Conservation (phyloP, 163 green algal species). For the Prototheca cutis region DNA sequence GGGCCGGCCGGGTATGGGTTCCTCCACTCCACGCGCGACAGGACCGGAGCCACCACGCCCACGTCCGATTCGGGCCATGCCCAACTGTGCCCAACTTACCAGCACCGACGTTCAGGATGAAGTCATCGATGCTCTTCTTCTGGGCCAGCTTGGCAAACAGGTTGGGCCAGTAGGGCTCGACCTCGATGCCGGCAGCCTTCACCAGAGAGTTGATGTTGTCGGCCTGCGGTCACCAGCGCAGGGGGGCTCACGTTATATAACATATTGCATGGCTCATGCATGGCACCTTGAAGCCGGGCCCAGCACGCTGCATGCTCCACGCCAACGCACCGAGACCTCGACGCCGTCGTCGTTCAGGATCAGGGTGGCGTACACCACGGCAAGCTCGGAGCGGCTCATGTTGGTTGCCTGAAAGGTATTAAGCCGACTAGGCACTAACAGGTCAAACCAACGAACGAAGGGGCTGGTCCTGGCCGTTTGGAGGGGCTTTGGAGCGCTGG, state of each 20-base stretch:
- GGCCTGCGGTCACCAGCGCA: too few species aligned
- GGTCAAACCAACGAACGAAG: constrained; percentile 10
- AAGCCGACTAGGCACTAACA: constrained; percentile 17
- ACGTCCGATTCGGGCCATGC: too few species aligned
- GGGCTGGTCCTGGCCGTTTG: neutral
- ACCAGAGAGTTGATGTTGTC: constrained; percentile 91
- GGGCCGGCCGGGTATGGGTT: constrained; percentile 14
- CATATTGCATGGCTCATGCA: neutral
- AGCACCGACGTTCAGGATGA: constrained; percentile 90
- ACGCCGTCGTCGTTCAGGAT: constrained; percentile 94
- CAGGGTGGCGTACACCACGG: constrained; percentile 84
- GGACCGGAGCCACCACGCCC: too few species aligned
- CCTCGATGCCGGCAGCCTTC: constrained; percentile 74
- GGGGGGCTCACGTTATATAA: too few species aligned
- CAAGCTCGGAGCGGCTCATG: constrained; percentile 48
- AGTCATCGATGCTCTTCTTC: constrained; percentile 80
- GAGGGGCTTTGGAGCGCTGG: constrained; percentile 1
- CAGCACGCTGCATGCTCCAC: too few species aligned
- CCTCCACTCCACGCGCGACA: too few species aligned
- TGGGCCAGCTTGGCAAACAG: constrained; percentile 95
- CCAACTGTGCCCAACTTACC: too few species aligned
- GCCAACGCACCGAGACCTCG: constrained; percentile 73
- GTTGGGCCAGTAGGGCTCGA: constrained; percentile 92
- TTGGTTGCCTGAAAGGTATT: constrained; percentile 25
- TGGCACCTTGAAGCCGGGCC: too few species aligned